Evolutionary conservation across 306 rosid genomes (phyloP).

Genomic region (Styphnolobium japonicum): DNA sequence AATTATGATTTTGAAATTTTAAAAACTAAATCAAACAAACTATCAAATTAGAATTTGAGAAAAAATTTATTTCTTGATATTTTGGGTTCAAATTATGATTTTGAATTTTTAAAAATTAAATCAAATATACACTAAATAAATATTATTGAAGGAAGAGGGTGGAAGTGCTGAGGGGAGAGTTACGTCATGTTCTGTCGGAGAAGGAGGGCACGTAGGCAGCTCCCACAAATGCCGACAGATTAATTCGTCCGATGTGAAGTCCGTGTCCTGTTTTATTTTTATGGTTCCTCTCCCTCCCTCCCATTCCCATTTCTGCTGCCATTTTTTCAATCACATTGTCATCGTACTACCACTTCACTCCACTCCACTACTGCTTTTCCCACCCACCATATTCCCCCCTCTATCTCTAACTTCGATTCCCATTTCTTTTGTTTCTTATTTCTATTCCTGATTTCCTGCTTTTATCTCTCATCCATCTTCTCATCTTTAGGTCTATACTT

Average conservation of each 20-base stretch:
- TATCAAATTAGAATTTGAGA: too few relatives aligned
- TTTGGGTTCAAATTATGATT: too few relatives aligned
- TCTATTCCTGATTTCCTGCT: too few relatives aligned
- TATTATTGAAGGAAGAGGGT: too few relatives aligned
- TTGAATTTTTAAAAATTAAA: too few relatives aligned
- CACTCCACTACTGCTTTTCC: neutral
- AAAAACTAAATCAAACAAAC: too few relatives aligned
- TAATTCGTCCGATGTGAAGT: conserved; percentile 34
- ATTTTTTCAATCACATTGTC: conserved; percentile 4
- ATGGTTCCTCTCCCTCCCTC: neutral
- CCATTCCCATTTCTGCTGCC: neutral
- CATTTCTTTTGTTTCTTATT: neutral
- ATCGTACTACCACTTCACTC: neutral
- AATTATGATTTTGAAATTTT: too few relatives aligned
- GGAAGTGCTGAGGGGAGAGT: neutral
- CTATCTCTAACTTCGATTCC: neutral
- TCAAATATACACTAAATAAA: too few relatives aligned
- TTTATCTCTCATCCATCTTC: neutral
- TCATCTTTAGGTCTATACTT: neutral
- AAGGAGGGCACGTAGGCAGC: conserved; percentile 57
- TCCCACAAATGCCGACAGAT: conserved; percentile 64
- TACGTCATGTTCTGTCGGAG: conserved; percentile 51
- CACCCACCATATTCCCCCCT: conserved; percentile 25
- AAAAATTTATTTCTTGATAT: too few relatives aligned
- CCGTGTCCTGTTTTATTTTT: conserved; percentile 23